Percentiles rank a stretch among this genome's conserved stretches.
These are phyloP conservation scores for Rubroboletus pulcherrimus DNA, from an alignment of 768 basidiomycete genomes.

Conservation along the genomic window DNA sequence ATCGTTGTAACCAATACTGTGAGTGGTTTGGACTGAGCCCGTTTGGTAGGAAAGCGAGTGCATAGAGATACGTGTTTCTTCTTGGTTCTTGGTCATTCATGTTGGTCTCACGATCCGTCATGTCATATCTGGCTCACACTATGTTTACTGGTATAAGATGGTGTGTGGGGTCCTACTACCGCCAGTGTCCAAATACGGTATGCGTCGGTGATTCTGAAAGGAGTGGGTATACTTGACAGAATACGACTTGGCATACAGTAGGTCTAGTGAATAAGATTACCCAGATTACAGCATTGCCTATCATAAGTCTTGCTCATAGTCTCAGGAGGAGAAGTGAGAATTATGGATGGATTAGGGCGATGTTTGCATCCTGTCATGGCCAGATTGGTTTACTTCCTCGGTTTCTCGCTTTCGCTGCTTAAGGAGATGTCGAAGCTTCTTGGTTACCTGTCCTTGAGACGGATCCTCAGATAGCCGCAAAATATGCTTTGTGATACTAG, in stretches of 20 bases:
- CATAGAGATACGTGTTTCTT: too few species aligned
- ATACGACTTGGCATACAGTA: conserved; percentile 6
- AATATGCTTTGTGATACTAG: conserved; percentile 44
- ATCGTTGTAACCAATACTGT: too few species aligned
- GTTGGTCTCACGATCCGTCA: too few species aligned
- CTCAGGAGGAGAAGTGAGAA: too few species aligned
- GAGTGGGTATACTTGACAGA: not conserved
- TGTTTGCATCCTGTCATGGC: conserved; percentile 2
- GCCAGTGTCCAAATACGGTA: too few species aligned
- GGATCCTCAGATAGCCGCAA: conserved; percentile 41
- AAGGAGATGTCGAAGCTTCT: conserved; percentile 38
- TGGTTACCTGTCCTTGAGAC: conserved; percentile 32
- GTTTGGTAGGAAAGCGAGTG: too few species aligned
- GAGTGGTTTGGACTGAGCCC: too few species aligned
- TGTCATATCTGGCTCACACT: too few species aligned
- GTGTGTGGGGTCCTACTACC: too few species aligned
- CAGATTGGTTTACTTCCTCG: not conserved
- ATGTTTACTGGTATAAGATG: too few species aligned
- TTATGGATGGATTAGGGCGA: not conserved
- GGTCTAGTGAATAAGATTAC: conserved; percentile 6
- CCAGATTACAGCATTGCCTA: conserved; percentile 15
- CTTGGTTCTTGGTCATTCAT: too few species aligned
- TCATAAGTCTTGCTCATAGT: not conserved
- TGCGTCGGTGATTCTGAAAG: too few species aligned
- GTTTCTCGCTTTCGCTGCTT: conserved; percentile 31